Percentiles rank a stretch among this genome's conserved stretches.
Conservation (phyloP, 1,139 yeast species). For the Torulaspora globosa region DNA sequence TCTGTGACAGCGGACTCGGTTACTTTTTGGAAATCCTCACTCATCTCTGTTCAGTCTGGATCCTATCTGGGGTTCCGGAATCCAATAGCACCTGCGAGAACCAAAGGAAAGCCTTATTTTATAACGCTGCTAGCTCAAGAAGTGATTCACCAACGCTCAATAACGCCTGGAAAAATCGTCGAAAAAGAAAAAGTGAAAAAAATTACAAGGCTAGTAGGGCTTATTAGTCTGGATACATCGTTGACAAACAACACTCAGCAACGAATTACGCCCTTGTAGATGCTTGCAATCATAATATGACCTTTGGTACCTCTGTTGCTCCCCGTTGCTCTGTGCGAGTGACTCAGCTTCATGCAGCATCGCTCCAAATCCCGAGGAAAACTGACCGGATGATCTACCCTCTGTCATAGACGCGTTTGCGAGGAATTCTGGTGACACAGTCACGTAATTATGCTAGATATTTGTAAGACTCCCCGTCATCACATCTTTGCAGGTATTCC, state of each 20-base stretch:
- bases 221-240: neutral
- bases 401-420: neutral
- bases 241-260: neutral
- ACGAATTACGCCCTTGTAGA: neutral
- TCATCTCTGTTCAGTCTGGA: constrained; percentile 1
- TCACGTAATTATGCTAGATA: constrained; percentile 54
- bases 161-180: neutral
- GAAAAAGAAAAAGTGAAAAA: constrained; percentile 2
- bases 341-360: constrained; percentile 1
- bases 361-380: constrained; percentile 1
- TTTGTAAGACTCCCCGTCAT: constrained; percentile 64
- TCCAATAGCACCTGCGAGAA: neutral
- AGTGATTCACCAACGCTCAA: neutral
- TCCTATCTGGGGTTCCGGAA: neutral
- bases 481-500: constrained; percentile 77
- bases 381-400: neutral
- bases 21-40: constrained; percentile 43
- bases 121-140: neutral
- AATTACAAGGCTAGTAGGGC: neutral
- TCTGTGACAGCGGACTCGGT: constrained; percentile 43
- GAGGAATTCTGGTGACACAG: neutral
- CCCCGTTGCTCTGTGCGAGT: neutral
- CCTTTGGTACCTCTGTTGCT: neutral
- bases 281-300: neutral
- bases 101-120: neutral